Evolutionary conservation across 495 filamentous ascomycete species (phyloP), one percentile per base, ranked within the genome.

Genomic region (Trichoderma asperelloides): DNA sequence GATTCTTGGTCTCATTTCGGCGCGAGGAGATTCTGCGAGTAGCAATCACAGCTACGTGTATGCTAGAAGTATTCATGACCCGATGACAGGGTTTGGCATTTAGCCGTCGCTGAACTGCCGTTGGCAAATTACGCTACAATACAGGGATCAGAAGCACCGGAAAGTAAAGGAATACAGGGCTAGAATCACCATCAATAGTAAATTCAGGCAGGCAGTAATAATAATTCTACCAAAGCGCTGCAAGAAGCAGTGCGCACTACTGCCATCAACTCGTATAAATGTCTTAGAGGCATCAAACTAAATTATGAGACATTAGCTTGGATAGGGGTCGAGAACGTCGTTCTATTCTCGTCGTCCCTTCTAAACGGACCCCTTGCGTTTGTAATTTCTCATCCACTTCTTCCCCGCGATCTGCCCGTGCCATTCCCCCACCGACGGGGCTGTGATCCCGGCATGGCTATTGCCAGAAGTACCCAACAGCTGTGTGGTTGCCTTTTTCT

Each of bases 401-500:
- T 28, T 60, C 55, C 55, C 55, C 55, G 55, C 55, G 55, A 60
- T 60, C 23, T 60, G 25, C 25, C 25, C 23, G 16, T 25, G 55
- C 16, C 27, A 12, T 30, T 60, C 55, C 55, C 55, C 25, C 23
- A 60, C 55, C 55, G 55, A 60, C 28, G 55, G 55, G n/a, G 13
- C 55, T 21, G 2, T 21, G 18, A 9, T 25, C 27, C 23, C 23
- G 28, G 25, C 25, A 60, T 60, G 23, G 25, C 25, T 0, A 30
- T 21, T 30, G 23, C 27, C 55, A 60, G 55, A 60, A 60, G 55
- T 60, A 30, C 55, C 55, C 55, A 25, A 60, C 55, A 60, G 55
- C 13, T 30, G 55, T 30, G 12, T n/a, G 55, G 16, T 60, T 18
- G 25, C 11, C 7, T 11, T 16, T 30, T 60, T 47, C 43, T 6